These are phyloP conservation scores for Beauveria sp. DNA, from an alignment of 2,329 filamentous ascomycete species.

Conservation along the genomic window DNA sequence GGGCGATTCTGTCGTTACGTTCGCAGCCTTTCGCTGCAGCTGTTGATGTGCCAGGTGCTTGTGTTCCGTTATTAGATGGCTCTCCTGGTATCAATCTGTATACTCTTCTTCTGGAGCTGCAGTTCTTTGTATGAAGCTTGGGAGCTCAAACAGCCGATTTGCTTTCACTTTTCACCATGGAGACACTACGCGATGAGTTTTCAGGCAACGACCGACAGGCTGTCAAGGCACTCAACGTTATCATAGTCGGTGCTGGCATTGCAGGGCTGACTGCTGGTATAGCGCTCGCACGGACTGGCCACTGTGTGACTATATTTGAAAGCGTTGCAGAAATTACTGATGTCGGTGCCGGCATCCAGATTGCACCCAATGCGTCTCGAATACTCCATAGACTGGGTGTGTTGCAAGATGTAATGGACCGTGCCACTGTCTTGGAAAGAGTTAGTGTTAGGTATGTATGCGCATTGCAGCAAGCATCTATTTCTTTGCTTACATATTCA, in stretches of 20 bases:
- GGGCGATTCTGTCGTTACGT: too few species aligned
- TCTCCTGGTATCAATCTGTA: neutral
- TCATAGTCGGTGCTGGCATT: slow-evolving; percentile 33
- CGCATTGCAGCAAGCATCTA: neutral
- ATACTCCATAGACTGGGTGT: slow-evolving; percentile 67
- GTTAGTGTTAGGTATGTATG: slow-evolving; percentile 23
- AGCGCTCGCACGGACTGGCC: slow-evolving; percentile 24
- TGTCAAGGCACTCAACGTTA: slow-evolving; percentile 11
- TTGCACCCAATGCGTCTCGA: slow-evolving; percentile 74
- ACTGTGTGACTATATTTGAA: slow-evolving; percentile 21
- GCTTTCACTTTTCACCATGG: neutral
- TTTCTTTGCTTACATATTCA: neutral
- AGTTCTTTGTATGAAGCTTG: too few species aligned
- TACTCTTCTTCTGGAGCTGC: neutral
- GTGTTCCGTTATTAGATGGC: neutral
- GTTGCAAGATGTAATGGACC: slow-evolving; percentile 54
- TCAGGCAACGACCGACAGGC: neutral
- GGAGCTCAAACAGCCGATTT: neutral
- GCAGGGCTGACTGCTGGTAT: slow-evolving; percentile 33
- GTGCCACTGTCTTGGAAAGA: slow-evolving; percentile 19
- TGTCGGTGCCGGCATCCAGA: slow-evolving; percentile 77
- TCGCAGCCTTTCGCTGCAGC: neutral
- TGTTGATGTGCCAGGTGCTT: neutral
- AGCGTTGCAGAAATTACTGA: slow-evolving; percentile 18
- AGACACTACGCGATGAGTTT: neutral